Percentiles rank a stretch among this genome's conserved stretches.
Evolutionary conservation across 331 rosid species (phyloP).

Genomic region (Spiraea crenata): DNA sequence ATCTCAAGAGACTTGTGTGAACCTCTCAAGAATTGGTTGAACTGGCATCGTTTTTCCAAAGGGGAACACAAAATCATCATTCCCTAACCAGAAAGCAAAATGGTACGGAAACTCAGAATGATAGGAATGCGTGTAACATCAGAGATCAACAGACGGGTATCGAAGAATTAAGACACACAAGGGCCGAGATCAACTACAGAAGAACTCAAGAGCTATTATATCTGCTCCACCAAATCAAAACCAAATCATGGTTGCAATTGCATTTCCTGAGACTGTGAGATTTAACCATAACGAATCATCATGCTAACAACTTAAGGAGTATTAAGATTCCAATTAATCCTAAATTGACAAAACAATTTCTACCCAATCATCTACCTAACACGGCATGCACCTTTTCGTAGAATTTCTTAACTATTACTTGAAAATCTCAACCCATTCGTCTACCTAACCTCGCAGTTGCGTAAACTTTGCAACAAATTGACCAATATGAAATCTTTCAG

Average conservation of each 20-base stretch:
- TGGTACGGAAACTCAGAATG: background rate
- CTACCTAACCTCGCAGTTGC: background rate
- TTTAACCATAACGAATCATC: background rate
- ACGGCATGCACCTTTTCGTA: background rate
- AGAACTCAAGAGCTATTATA: conserved; percentile 10
- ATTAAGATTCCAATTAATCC: background rate
- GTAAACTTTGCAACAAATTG: conserved; percentile 7
- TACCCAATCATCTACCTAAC: conserved; percentile 1
- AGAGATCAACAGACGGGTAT: background rate
- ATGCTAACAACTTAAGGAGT: background rate
- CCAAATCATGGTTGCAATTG: background rate
- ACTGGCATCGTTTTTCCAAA: background rate
- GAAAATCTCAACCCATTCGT: background rate
- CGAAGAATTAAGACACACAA: background rate
- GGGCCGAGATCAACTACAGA: background rate
- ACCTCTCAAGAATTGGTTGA: background rate
- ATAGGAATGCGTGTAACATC: background rate
- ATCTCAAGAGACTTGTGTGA: conserved; percentile 11
- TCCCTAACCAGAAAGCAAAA: background rate
- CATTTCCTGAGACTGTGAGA: background rate
- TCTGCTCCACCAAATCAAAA: background rate
- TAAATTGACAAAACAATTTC: background rate
- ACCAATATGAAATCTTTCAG: background rate
- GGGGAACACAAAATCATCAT: background rate
- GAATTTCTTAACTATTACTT: background rate